Conservation (phyloP, 2,329 filamentous ascomycete genomes). For the Cytospora chrysosperma region DNA sequence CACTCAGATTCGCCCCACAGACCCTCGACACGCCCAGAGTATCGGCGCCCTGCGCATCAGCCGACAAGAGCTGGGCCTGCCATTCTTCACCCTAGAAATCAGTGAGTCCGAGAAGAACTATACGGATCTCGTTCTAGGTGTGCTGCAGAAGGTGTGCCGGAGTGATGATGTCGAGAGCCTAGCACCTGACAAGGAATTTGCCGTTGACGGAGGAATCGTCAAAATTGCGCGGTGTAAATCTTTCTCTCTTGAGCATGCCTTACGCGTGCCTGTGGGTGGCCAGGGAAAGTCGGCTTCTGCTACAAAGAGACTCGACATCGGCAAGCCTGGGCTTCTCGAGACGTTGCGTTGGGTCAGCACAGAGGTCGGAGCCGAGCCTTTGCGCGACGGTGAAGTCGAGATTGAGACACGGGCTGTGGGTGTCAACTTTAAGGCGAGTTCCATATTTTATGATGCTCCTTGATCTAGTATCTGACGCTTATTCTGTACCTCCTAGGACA, state of each 20-base stretch:
- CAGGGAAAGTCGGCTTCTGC: too few species aligned
- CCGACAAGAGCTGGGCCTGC: not conserved
- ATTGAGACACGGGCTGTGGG: conserved; percentile 33
- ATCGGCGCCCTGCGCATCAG: not conserved
- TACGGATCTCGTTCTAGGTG: not conserved
- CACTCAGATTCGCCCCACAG: not conserved
- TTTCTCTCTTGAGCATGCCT: conserved; percentile 1
- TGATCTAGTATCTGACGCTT: not conserved
- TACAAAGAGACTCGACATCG: not conserved
- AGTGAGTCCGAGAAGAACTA: not conserved
- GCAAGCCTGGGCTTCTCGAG: conserved; percentile 24
- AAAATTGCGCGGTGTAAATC: conserved; percentile 12
- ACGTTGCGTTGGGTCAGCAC: conserved; percentile 13
- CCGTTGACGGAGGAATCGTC: conserved; percentile 17
- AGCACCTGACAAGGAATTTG: conserved; percentile 21
- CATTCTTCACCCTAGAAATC: not conserved
- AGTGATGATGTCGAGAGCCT: not conserved
- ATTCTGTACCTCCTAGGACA: not conserved
- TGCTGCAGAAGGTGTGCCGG: not conserved
- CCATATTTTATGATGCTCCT: not conserved
- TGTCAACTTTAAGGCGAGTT: conserved; percentile 29
- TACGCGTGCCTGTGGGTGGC: not conserved
- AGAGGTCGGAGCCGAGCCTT: conserved; percentile 25
- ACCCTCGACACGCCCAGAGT: not conserved
- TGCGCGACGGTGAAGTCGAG: conserved; percentile 30